These are phyloP conservation scores for Pyrenula aspistea DNA, from an alignment of 495 filamentous ascomycete species.

Conservation along the genomic window DNA sequence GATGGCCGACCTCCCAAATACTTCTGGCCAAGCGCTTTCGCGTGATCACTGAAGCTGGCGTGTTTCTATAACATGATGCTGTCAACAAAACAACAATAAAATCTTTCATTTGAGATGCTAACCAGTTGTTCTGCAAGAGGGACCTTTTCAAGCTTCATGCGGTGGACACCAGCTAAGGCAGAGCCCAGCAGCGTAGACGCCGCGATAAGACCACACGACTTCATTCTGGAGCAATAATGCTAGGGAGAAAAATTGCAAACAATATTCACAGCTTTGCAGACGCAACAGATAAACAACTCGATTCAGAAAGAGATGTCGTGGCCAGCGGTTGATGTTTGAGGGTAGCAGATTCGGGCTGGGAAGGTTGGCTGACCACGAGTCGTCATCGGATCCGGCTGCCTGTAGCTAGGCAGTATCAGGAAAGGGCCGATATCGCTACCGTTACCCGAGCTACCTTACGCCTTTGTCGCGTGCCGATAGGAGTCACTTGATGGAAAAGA, in stretches of 20 bases:
- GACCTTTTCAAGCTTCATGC: conserved; percentile 94
- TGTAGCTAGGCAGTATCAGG: too few relatives aligned
- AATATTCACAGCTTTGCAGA: conserved; percentile 3
- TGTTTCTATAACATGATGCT: conserved; percentile 45
- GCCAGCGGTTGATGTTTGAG: conserved; percentile 9
- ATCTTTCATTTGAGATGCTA: conserved; percentile 23
- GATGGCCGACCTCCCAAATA: conserved; percentile 82
- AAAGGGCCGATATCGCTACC: too few relatives aligned
- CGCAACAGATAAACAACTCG: neutral
- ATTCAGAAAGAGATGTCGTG: conserved; percentile 1
- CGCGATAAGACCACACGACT: conserved; percentile 62
- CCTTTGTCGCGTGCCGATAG: too few relatives aligned
- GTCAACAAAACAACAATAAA: neutral
- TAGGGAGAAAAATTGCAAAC: too few relatives aligned
- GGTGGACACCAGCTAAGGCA: conserved; percentile 74
- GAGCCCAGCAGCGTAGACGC: conserved; percentile 72
- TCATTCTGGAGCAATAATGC: conserved; percentile 46
- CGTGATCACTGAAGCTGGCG: conserved; percentile 69
- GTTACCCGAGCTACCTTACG: too few relatives aligned
- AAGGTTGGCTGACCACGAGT: too few relatives aligned
- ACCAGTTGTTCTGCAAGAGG: conserved; percentile 87
- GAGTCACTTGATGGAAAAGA: too few relatives aligned
- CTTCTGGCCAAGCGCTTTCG: conserved; percentile 61
- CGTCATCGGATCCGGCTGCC: too few relatives aligned
- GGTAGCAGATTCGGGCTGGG: too few relatives aligned